Evolutionary conservation across 352 stramenopile species (phyloP).

Genomic region (Globisporangium rhizosaccharum): DNA sequence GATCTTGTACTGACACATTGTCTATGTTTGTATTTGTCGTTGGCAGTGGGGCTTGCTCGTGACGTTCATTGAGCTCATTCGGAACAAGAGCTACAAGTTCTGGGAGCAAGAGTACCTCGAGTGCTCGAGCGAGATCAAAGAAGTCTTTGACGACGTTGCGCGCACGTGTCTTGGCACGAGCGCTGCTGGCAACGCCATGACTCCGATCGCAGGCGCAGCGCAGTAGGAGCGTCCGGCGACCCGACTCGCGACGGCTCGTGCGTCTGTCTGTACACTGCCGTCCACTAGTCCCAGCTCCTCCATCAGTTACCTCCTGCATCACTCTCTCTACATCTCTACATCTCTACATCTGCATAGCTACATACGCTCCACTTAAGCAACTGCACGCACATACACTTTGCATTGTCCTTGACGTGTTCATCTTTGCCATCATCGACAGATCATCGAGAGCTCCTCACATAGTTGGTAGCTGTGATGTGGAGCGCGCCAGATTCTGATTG

Average conservation of each 20-base stretch:
- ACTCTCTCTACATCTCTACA: neutral
- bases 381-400: neutral
- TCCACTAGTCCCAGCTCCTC: neutral
- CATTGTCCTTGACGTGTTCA: no score
- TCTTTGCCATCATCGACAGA: no score
- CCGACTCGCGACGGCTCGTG: neutral
- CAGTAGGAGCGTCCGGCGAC: neutral
- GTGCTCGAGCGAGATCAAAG: constrained; percentile 98
- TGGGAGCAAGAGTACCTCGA: constrained; percentile 98
- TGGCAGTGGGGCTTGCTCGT: constrained; percentile 93
- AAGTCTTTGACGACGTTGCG: constrained; percentile 98
- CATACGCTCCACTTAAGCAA: no score
- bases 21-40: neutral
- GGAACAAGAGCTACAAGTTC: constrained; percentile 99
- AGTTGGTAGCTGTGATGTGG: no score
- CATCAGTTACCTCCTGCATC: neutral
- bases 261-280: neutral
- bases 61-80: constrained; percentile 99
- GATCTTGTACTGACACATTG: neutral
- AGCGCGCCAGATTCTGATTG: no score
- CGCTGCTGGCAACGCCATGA: constrained; percentile 21
- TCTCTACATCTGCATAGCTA: neutral
- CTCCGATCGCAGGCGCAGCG: constrained; percentile 7
- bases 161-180: constrained; percentile 88
- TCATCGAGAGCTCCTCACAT: no score